Conservation (phyloP, 202 grass and related monocot genomes). For the Brachypodium distachyon region DNA sequence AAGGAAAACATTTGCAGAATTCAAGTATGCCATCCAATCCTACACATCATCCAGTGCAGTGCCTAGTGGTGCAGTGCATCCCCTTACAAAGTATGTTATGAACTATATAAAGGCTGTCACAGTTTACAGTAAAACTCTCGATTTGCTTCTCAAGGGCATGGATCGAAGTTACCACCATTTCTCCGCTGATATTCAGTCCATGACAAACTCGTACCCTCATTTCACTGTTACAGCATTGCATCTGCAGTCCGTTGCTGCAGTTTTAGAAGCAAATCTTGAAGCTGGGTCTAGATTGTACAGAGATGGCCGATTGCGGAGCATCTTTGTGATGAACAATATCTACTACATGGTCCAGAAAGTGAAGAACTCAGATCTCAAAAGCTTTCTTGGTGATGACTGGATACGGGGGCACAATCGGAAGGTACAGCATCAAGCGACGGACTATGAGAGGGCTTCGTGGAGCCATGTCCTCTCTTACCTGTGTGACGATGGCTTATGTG, state of each 20-base stretch:
- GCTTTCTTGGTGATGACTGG: slow-evolving; percentile 82
- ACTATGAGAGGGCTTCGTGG: slow-evolving; percentile 79
- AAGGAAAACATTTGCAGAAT: slow-evolving; percentile 48
- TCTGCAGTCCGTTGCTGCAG: slow-evolving; percentile 33
- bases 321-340: slow-evolving; percentile 97
- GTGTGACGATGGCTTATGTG: slow-evolving; percentile 56
- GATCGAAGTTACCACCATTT: slow-evolving; percentile 31
- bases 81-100: slow-evolving; percentile 96
- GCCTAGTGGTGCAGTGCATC: slow-evolving; percentile 56
- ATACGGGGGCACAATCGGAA: slow-evolving; percentile 63
- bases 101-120: slow-evolving; percentile 80
- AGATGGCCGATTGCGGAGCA: slow-evolving; percentile 50
- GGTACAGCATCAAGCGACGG: slow-evolving; percentile 56
- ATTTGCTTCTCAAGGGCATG: slow-evolving; percentile 57
- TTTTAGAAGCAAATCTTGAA: slow-evolving; percentile 79
- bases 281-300: slow-evolving; percentile 47
- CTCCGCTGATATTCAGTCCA: slow-evolving; percentile 22
- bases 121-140: slow-evolving; percentile 66
- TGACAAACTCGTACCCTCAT: slow-evolving; percentile 10
- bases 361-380: slow-evolving; percentile 73
- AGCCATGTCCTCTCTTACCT: slow-evolving; percentile 65
- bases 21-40: slow-evolving; percentile 60
- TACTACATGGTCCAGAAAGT: slow-evolving; percentile 97
- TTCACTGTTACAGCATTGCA: slow-evolving; percentile 31
- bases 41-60: slow-evolving; percentile 56